Conservation (phyloP, 768 basidiomycete species). For the Terana coerulea region DNA sequence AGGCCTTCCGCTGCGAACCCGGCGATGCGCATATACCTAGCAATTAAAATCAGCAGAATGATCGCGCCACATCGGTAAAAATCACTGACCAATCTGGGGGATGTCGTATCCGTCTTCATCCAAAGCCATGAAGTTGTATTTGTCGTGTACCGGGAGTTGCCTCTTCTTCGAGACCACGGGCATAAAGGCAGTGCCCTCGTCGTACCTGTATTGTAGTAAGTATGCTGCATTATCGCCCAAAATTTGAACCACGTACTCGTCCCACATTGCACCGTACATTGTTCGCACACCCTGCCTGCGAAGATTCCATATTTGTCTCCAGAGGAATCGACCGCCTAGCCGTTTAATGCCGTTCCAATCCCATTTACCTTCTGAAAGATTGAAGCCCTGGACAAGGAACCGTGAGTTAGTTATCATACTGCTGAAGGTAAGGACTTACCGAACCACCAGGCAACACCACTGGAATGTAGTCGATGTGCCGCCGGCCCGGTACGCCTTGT, state of each 20-base stretch:
- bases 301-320: slow-evolving; percentile 74
- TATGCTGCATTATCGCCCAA: neutral
- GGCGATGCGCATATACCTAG: slow-evolving; percentile 74
- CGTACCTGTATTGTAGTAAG: slow-evolving; percentile 46
- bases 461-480: slow-evolving; percentile 77
- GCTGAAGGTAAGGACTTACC: slow-evolving; percentile 43
- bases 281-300: slow-evolving; percentile 55
- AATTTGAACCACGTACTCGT: slow-evolving; percentile 47
- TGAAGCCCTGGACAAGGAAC: slow-evolving; percentile 71
- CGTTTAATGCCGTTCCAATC: slow-evolving; percentile 67
- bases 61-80: neutral
- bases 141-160: slow-evolving; percentile 56
- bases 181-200: slow-evolving; percentile 82
- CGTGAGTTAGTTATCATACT: neutral
- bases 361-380: slow-evolving; percentile 70
- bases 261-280: slow-evolving; percentile 87
- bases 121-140: slow-evolving; percentile 61
- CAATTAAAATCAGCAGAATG: slow-evolving; percentile 10
- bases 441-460: slow-evolving; percentile 81
- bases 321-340: slow-evolving; percentile 73
- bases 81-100: slow-evolving; percentile 75
- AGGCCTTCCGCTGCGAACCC: slow-evolving; percentile 69
- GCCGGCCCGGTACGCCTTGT: slow-evolving; percentile 19
- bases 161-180: slow-evolving; percentile 60
- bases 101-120: slow-evolving; percentile 77